phyloP scores from a whole-genome alignment of 1,139 yeast species.

The Fermentozyma sake region DNA sequence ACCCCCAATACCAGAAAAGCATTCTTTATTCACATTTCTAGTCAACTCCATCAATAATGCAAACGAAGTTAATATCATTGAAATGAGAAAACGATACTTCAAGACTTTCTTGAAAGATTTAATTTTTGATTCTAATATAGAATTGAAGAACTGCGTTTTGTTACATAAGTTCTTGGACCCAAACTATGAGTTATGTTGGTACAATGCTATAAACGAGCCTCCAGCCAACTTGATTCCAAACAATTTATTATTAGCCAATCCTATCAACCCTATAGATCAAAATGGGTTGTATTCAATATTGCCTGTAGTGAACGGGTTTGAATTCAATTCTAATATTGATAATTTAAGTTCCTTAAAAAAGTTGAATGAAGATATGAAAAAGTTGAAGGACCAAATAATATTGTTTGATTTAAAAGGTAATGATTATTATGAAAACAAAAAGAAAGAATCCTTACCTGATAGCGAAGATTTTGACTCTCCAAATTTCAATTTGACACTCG shows the following conservation, averaged over 20 bases:
- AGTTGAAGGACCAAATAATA: constrained; percentile 31
- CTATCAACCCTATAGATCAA: constrained; percentile 42
- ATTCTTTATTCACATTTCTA: constrained; percentile 41
- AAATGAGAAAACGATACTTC: constrained; percentile 40
- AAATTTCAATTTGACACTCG: background rate
- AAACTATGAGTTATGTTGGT: constrained; percentile 45
- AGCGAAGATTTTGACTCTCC: constrained; percentile 1
- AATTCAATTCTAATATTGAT: constrained; percentile 27
- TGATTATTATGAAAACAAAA: constrained; percentile 9
- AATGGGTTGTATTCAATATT: constrained; percentile 42
- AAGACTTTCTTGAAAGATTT: constrained; percentile 35
- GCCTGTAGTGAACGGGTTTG: constrained; percentile 37
- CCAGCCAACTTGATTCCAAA: constrained; percentile 40
- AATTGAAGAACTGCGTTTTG: constrained; percentile 26
- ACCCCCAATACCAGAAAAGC: constrained; percentile 60
- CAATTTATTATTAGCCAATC: constrained; percentile 39
- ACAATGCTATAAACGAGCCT: constrained; percentile 43
- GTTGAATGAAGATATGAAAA: constrained; percentile 34
- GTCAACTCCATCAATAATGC: constrained; percentile 36
- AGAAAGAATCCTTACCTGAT: constrained; percentile 4
- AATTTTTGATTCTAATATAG: constrained; percentile 23
- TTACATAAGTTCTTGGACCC: constrained; percentile 46
- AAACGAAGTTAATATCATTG: constrained; percentile 36
- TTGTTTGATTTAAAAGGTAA: constrained; percentile 27
- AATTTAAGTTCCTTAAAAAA: constrained; percentile 29